These are phyloP conservation scores for Alternaria alternata DNA, from an alignment of 2,329 filamentous ascomycete genomes.

Conservation along the genomic window DNA sequence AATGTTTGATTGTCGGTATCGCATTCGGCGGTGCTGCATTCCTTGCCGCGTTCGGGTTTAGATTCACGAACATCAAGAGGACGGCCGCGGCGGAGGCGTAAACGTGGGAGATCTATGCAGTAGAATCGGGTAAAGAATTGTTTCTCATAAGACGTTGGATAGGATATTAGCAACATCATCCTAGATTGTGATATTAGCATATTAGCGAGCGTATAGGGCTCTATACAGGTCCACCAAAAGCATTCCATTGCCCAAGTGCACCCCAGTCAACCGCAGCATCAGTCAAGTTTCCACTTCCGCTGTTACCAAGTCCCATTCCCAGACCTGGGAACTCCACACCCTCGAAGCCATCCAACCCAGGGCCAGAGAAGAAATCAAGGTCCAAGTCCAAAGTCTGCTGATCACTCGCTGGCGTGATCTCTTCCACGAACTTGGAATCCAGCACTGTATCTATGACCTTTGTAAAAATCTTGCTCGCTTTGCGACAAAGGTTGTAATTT, in stretches of 20 bases:
- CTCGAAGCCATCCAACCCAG: conserved; percentile 42
- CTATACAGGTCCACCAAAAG: conserved; percentile 13
- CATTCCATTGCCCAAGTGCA: conserved; percentile 39
- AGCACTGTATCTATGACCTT: conserved; percentile 43
- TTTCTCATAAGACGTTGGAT: background rate
- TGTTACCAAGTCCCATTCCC: conserved; percentile 19
- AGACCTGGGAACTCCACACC: conserved; percentile 37
- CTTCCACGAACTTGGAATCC: conserved; percentile 28
- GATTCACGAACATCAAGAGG: conserved; percentile 5
- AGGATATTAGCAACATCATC: no score
- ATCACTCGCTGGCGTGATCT: conserved; percentile 22
- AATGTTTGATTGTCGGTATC: conserved; percentile 1
- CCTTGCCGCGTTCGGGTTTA: background rate
- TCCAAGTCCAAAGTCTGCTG: conserved; percentile 25
- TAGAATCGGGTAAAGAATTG: background rate
- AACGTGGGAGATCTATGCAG: background rate
- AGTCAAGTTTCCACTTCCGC: conserved; percentile 7
- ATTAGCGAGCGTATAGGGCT: no score
- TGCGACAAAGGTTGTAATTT: conserved; percentile 46
- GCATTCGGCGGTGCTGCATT: conserved; percentile 8
- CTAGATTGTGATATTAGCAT: conserved; percentile 5
- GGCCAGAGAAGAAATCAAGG: conserved; percentile 35
- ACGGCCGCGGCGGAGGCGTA: background rate
- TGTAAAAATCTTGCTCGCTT: conserved; percentile 41
- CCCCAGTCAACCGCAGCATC: conserved; percentile 34